Evolutionary conservation across 257 asterid genomes (phyloP).

Genomic region (Cinchona pubescens): DNA sequence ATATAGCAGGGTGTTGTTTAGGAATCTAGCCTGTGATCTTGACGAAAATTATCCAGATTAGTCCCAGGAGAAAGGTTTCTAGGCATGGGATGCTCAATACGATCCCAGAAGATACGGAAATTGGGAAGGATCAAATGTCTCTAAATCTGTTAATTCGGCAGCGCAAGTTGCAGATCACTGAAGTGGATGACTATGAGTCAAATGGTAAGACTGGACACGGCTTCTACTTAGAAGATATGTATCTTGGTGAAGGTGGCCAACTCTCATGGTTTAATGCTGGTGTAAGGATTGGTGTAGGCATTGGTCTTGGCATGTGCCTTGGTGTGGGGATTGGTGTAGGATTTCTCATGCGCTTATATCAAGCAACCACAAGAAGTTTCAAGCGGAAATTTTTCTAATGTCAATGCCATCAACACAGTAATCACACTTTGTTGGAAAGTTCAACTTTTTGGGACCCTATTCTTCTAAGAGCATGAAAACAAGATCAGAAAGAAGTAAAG

Average conservation of each 20-base stretch:
- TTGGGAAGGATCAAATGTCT: constrained; percentile 40
- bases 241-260: constrained; percentile 36
- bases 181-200: constrained; percentile 25
- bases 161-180: constrained; percentile 54
- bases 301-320: too few species aligned
- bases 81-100: constrained; percentile 66
- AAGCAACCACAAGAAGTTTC: constrained; percentile 32
- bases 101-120: constrained; percentile 72
- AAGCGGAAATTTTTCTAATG: constrained; percentile 36
- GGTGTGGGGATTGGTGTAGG: too few species aligned
- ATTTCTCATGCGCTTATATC: constrained; percentile 27
- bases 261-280: constrained; percentile 39
- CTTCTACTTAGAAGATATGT: constrained; percentile 36
- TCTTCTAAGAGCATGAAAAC: neutral
- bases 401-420: constrained; percentile 4
- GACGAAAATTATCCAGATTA: constrained; percentile 51
- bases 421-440: neutral
- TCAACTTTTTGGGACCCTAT: constrained; percentile 1
- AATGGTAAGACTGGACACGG: constrained; percentile 27
- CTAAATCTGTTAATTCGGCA: constrained; percentile 49
- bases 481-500: neutral
- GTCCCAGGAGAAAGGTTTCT: constrained; percentile 56
- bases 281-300: constrained; percentile 30
- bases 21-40: constrained; percentile 62
- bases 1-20: constrained; percentile 76